These are phyloP conservation scores for Maudiozyma humilis DNA, from an alignment of 1,139 yeast species.

Conservation along the genomic window DNA sequence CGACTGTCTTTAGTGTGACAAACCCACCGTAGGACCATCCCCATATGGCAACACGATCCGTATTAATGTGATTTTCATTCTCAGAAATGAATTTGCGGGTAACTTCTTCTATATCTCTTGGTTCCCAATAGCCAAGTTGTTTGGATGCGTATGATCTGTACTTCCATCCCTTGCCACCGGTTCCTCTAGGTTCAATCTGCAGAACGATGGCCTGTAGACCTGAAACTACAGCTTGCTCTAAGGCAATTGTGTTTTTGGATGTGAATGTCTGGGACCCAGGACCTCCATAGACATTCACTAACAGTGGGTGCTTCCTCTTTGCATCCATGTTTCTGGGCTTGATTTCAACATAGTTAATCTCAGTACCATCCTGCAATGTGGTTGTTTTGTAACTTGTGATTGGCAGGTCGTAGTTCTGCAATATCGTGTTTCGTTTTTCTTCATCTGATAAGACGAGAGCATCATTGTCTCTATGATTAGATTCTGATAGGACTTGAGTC, in stretches of 20 bases:
- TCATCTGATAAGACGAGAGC: conserved; percentile 22
- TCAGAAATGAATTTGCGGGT: conserved; percentile 51
- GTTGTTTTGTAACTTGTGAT: conserved; percentile 43
- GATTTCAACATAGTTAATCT: conserved; percentile 65
- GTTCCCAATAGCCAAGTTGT: conserved; percentile 79
- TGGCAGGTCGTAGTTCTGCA: conserved; percentile 45
- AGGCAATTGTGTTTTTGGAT: conserved; percentile 47
- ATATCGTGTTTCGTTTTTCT: conserved; percentile 29
- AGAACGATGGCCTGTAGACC: conserved; percentile 66
- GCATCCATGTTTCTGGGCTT: conserved; percentile 64
- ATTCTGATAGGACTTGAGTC: conserved; percentile 15
- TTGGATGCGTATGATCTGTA: conserved; percentile 60
- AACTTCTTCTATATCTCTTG: conserved; percentile 66
- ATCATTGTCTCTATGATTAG: conserved; percentile 10
- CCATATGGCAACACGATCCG: conserved; percentile 73
- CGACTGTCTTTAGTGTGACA: conserved; percentile 67
- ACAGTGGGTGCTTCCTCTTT: conserved; percentile 56
- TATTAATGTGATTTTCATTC: conserved; percentile 48
- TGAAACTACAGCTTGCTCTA: conserved; percentile 64
- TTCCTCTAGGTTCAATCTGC: conserved; percentile 89
- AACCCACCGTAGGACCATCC: conserved; percentile 94
- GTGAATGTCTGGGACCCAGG: conserved; percentile 80
- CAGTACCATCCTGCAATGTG: conserved; percentile 39
- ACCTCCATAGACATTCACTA: conserved; percentile 86
- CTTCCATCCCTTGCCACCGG: conserved; percentile 82